phyloP scores from a whole-genome alignment of 495 filamentous ascomycete species.

The Penicillium diatomitis region DNA sequence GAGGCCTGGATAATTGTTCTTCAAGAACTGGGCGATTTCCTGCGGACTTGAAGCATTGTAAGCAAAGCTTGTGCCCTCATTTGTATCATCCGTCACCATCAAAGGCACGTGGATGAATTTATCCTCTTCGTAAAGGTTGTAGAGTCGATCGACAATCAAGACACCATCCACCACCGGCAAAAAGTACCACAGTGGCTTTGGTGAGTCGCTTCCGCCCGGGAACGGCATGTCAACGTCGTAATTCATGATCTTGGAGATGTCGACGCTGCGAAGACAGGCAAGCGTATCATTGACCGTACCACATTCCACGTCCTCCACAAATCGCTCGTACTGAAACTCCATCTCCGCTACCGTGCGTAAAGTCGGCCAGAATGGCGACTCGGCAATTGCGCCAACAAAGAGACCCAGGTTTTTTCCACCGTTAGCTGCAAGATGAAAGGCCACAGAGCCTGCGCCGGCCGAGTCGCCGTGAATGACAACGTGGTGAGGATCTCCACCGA shows the following conservation, averaged over 20 bases:
- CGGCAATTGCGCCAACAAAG: conserved; percentile 51
- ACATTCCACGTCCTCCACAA: conserved; percentile 45
- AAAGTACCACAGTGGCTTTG: conserved; percentile 38
- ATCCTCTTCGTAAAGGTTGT: conserved; percentile 42
- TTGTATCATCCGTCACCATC: conserved; percentile 55
- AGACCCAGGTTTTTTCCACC: conserved; percentile 40
- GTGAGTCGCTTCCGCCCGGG: conserved; percentile 31
- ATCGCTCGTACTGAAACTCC: conserved; percentile 51
- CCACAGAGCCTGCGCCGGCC: conserved; percentile 57
- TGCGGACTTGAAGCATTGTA: conserved; percentile 31
- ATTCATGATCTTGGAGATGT: conserved; percentile 39
- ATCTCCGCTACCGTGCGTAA: conserved; percentile 47
- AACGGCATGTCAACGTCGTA: conserved; percentile 41
- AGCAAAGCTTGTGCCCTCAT: conserved; percentile 57
- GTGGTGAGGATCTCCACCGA: conserved; percentile 61
- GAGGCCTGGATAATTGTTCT: conserved; percentile 51
- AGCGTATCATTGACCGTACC: conserved; percentile 29
- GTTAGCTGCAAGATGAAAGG: conserved; percentile 56
- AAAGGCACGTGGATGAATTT: conserved; percentile 53
- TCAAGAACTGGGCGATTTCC: conserved; percentile 46
- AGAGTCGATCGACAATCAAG: conserved; percentile 46
- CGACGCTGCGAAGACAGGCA: conserved; percentile 45
- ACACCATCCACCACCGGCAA: conserved; percentile 48
- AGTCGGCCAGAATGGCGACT: conserved; percentile 54
- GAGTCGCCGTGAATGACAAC: conserved; percentile 61